Conservation (phyloP, 2,329 filamentous ascomycete species). For the Colletotrichum aenigma region DNA sequence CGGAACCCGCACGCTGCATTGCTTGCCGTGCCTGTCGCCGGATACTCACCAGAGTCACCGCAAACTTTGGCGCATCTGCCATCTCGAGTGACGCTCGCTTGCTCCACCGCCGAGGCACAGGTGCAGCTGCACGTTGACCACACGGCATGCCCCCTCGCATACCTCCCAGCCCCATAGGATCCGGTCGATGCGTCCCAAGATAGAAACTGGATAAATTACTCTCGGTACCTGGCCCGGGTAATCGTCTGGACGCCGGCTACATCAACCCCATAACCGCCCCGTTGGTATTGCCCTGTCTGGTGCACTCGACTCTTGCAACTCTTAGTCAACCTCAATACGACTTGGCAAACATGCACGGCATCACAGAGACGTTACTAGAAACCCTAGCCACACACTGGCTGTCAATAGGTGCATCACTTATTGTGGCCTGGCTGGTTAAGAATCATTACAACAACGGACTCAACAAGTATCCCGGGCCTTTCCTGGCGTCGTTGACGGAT, state of each 20-base stretch:
- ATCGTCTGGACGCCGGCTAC: neutral
- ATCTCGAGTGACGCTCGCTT: neutral
- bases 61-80: slow-evolving; percentile 8
- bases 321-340: neutral
- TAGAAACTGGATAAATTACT: slow-evolving; percentile 9
- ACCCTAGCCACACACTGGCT: slow-evolving; percentile 49
- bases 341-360: slow-evolving; percentile 24
- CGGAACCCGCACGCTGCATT: neutral
- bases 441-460: slow-evolving; percentile 62
- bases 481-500: slow-evolving; percentile 66
- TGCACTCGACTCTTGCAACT: neutral
- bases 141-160: slow-evolving; percentile 7
- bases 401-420: slow-evolving; percentile 32
- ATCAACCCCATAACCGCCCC: neutral
- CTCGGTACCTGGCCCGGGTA: slow-evolving; percentile 14
- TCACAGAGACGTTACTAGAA: slow-evolving; percentile 38
- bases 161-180: slow-evolving; percentile 1
- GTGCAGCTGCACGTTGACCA: slow-evolving; percentile 14
- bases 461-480: slow-evolving; percentile 74
- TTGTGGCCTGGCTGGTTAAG: slow-evolving; percentile 46
- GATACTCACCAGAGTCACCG: neutral
- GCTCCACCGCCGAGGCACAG: slow-evolving; percentile 12
- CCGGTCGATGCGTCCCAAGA: slow-evolving; percentile 2
- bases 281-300: neutral
- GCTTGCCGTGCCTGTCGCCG: slow-evolving; percentile 1